phyloP scores from a whole-genome alignment of 331 rosid species.

The Arachis monticola region DNA sequence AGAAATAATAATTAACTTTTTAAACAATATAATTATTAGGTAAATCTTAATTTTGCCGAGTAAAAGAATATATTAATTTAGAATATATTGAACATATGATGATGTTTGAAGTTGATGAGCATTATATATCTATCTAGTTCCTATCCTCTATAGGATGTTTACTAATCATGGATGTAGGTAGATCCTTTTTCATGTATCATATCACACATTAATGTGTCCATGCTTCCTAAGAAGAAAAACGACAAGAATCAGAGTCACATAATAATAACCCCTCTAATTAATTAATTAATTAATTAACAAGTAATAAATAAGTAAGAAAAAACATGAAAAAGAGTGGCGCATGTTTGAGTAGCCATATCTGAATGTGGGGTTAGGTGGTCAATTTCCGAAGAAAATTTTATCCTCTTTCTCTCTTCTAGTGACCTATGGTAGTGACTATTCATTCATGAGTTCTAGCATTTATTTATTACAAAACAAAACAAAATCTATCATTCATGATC shows the following conservation, averaged over 20 bases:
- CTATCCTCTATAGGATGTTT: constrained; percentile 28
- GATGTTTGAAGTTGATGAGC: too few species aligned
- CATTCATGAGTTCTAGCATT: too few species aligned
- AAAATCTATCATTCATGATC: too few species aligned
- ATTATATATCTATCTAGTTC: not conserved
- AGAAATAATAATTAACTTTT: not conserved
- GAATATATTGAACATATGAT: not conserved
- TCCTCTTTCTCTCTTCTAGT: too few species aligned
- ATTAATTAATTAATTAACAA: too few species aligned
- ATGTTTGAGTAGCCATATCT: too few species aligned
- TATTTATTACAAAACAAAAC: too few species aligned
- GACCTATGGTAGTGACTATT: too few species aligned
- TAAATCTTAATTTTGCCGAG: constrained; percentile 24
- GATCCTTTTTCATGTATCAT: constrained; percentile 13
- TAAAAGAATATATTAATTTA: constrained; percentile 33
- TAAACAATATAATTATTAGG: constrained; percentile 23
- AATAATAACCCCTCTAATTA: not conserved
- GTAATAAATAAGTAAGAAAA: not conserved
- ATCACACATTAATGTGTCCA: constrained; percentile 18
- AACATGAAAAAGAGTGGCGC: not conserved
- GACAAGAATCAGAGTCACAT: not conserved
- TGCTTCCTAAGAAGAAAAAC: constrained; percentile 23
- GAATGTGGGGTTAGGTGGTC: too few species aligned
- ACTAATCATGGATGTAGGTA: constrained; percentile 28
- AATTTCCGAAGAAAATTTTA: too few species aligned